Conservation (phyloP, 139 green algal species). For the Monoraphidium neglectum region DNA sequence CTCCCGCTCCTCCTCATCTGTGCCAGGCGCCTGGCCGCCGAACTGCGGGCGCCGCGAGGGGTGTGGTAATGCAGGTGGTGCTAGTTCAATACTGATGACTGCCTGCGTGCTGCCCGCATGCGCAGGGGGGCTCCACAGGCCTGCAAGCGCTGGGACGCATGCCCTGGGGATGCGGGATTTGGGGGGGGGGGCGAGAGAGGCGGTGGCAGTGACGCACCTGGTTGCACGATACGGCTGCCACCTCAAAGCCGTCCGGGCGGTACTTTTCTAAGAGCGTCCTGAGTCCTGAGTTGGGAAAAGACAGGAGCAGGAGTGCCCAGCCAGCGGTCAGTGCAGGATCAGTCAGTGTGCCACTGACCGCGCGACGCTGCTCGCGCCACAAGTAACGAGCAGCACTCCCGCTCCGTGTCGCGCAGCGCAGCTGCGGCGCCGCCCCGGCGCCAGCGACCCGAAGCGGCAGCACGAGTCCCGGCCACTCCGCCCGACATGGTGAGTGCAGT, state of each 20-base stretch:
- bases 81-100: neutral
- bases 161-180: too few relatives aligned
- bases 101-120: neutral
- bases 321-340: too few relatives aligned
- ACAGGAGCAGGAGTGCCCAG: too few relatives aligned
- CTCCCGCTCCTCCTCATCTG: constrained; percentile 77
- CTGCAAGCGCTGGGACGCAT: neutral
- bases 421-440: too few relatives aligned
- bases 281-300: constrained; percentile 66
- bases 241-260: constrained; percentile 72
- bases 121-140: neutral
- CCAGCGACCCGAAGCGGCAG: too few relatives aligned
- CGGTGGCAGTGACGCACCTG: constrained; percentile 41
- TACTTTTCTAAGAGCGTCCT: constrained; percentile 75
- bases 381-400: too few relatives aligned
- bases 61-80: neutral
- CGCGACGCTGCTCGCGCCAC: too few relatives aligned
- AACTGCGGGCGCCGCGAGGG: constrained; percentile 47
- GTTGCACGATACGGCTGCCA: constrained; percentile 88
- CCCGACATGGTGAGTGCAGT: too few relatives aligned
- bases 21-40: constrained; percentile 80
- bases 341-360: too few relatives aligned
- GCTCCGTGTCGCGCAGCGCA: too few relatives aligned
- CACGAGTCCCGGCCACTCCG: too few relatives aligned
- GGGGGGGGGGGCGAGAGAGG: too few relatives aligned